Evolutionary conservation across 1,139 yeast genomes (phyloP), one percentile per base, ranked within the genome.

Genomic region (Taiozyma sp.): DNA sequence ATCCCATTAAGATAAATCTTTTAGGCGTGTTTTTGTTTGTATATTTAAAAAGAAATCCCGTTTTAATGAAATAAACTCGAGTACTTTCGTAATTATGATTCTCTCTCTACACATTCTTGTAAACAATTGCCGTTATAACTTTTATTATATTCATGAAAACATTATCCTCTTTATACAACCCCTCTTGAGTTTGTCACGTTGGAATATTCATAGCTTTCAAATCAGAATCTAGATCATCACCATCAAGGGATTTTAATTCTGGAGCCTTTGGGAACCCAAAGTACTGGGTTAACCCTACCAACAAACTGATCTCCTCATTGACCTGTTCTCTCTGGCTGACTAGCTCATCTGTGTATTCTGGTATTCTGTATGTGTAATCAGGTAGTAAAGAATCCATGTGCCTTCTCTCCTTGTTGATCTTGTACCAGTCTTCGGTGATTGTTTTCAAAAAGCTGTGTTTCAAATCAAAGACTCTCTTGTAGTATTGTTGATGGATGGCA

Each of bases 351-450:
- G 70, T 56, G 62, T 66, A 56, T 61, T 66, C 50, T 55, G 67
- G 65, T 52, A 70, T 44, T 60, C 57, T 60, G 62, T 68, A 51
- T 57, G 61, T 48, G 63, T 67, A 54, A 47, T 78, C 79, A 0
- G 84, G 81, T 5, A 76, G 91, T 46, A 85, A 67, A 58, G 84
- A 81, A 66, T 92, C 98, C 81, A 91, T 78, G 50, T 83, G 84
- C 57, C 96, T 79, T 59, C 98, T 77, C 67, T 93, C 99, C 62
- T 86, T 83, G 68, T 92, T 92, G 62, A 92, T 87, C 59, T 87
- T 86, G 70, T 93, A 93, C 98, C 99, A 93, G 58, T 83, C 78
- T 47, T 88, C 81, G 1, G 98, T 92, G 6, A 96, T 88, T 22
- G 81, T 78, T 52, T 81, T 76, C 49, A 93, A 77, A 74, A 90